Conservation (phyloP, 176 grass and related monocot species). For the Oryza coarctata region DNA sequence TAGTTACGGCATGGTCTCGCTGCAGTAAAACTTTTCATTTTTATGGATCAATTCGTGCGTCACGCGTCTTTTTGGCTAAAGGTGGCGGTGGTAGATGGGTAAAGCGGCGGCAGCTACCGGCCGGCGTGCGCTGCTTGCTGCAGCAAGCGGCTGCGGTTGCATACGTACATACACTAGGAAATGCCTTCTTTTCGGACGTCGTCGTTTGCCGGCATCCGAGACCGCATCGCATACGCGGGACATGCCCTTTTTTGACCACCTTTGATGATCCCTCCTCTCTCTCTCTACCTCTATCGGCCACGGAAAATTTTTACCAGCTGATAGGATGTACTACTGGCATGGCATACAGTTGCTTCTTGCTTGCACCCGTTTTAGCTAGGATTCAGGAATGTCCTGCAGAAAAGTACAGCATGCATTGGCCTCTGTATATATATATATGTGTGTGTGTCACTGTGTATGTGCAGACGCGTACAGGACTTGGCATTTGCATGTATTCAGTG, state of each 20-base stretch:
- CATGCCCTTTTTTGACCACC: slow-evolving; percentile 10
- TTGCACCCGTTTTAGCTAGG: not conserved
- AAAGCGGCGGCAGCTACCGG: slow-evolving; percentile 13
- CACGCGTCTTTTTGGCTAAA: slow-evolving; percentile 33
- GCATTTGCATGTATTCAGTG: not conserved
- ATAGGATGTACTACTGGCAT: not conserved
- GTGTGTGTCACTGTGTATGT: no score
- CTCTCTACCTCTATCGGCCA: not conserved
- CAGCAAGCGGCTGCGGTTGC: not conserved
- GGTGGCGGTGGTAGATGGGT: not conserved
- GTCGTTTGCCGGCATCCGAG: slow-evolving; percentile 22
- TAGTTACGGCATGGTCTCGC: slow-evolving; percentile 26
- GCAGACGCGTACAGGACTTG: no score
- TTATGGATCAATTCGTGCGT: not conserved
- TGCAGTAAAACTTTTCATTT: slow-evolving; percentile 26
- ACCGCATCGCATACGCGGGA: not conserved
- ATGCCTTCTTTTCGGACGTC: slow-evolving; percentile 23
- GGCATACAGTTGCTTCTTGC: not conserved
- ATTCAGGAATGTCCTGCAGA: not conserved
- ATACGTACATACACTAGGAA: not conserved
- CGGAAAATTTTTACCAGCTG: no score
- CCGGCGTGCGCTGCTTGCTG: slow-evolving; percentile 11
- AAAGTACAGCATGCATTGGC: not conserved
- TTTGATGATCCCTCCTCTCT: not conserved
- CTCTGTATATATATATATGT: no score